Evolutionary conservation across 2,329 filamentous ascomycete genomes (phyloP), one percentile per base, ranked within the genome.

Genomic region (Penicillium sp.): DNA sequence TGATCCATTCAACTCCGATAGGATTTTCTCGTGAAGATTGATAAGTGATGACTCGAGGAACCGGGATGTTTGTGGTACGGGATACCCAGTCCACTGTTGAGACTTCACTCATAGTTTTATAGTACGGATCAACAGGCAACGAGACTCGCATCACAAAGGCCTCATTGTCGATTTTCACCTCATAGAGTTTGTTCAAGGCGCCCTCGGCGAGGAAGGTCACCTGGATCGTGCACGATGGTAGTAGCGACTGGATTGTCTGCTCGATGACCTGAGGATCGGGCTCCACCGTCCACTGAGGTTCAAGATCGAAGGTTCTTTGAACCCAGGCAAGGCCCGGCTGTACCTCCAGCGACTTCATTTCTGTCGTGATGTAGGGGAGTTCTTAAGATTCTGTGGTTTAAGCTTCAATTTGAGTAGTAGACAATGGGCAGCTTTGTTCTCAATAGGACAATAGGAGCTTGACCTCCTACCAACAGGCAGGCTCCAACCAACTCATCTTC

Each of bases 1-100:
- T 4, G 2, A 55, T 55, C 53, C 50, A 55, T 55, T 56, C 58
- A 47, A 60, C 56, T 43, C 51, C 56, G 28, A 60, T 49, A 1
- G 27, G 29, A 37, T 42, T 60, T 4, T 56, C 29, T 14, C 50
- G 49, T 4, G 50, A 49, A 16, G 54, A 11, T 35, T 58, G 41
- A 19, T 54, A 50, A 30, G 46, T 25, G 30, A 58, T 36, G 14
- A 58, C 19, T 18, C 38, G 14, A 4, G 57, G 57, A 9, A 56
- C 18, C 3, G 44, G 57, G 41, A 55, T 41, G 29, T 37, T 39
- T 46, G 54, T 34, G 39, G 18, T 41, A 18, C 14, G 51, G 19
- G 29, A 30, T 18, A 52, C 34, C 45, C 51, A 56, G 22, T 47
- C 45, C 31, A 56, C 9, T 19, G 54, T 56, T n/a, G 49, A 18